phyloP scores from a whole-genome alignment of 306 rosid genomes.

The Gillenia trifoliata region DNA sequence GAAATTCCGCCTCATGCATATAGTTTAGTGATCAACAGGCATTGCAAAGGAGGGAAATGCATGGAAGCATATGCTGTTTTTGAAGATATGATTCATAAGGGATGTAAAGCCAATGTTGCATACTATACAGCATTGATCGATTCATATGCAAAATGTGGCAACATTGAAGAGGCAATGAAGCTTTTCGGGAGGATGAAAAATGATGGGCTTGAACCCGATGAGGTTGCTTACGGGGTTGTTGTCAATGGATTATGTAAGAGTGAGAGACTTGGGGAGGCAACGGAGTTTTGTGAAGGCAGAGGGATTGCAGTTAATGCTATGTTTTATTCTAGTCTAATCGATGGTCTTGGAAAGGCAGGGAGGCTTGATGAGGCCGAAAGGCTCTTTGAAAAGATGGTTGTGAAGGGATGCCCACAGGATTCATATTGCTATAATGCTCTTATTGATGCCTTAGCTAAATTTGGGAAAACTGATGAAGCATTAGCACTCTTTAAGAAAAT shows the following conservation, averaged over 20 bases:
- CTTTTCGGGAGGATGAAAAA: conserved; percentile 61
- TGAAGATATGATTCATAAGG: conserved; percentile 53
- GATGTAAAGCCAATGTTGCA: conserved; percentile 58
- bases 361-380: conserved; percentile 70
- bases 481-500: conserved; percentile 46
- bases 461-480: conserved; percentile 65
- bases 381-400: conserved; percentile 65
- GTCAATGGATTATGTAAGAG: conserved; percentile 76
- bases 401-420: conserved; percentile 60
- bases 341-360: conserved; percentile 86
- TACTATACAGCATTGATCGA: conserved; percentile 72
- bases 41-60: conserved; percentile 59
- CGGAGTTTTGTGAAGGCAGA: conserved; percentile 40
- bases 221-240: conserved; percentile 72
- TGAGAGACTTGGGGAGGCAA: conserved; percentile 75
- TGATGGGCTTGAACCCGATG: conserved; percentile 70
- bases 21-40: conserved; percentile 68
- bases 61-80: conserved; percentile 60
- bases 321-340: conserved; percentile 73
- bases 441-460: conserved; percentile 63
- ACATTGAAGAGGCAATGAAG: conserved; percentile 56
- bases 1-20: conserved; percentile 58
- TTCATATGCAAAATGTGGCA: conserved; percentile 57
- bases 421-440: conserved; percentile 70
- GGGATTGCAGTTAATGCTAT: conserved; percentile 54